Conservation (phyloP, 306 rosid species). For the Dryas drummondii region DNA sequence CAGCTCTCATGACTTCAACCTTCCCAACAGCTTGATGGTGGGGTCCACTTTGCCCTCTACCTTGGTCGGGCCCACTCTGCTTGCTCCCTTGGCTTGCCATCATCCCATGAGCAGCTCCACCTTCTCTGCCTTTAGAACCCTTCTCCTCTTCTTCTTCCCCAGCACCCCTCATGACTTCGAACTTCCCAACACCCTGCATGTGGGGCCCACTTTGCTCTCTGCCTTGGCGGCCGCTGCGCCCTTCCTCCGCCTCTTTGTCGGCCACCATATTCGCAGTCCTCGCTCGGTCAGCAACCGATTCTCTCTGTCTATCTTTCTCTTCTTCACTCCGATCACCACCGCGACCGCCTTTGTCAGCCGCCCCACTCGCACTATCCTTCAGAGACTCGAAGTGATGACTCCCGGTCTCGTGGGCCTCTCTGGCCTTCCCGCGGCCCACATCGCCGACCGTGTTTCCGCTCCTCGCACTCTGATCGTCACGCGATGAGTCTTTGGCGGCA, state of each 20-base stretch:
- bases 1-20: too few species aligned
- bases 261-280: conserved; percentile 19
- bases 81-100: too few species aligned
- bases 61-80: not conserved
- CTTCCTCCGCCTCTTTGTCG: conserved; percentile 20
- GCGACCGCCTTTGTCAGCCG: too few species aligned
- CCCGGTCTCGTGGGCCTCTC: conserved; percentile 21
- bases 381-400: conserved; percentile 52
- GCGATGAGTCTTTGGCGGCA: not conserved
- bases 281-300: conserved; percentile 21
- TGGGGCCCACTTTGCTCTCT: too few species aligned
- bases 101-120: not conserved
- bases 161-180: conserved; percentile 12
- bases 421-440: conserved; percentile 18
- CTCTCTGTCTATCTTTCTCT: conserved; percentile 22
- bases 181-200: conserved; percentile 22
- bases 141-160: not conserved
- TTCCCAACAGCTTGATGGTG: too few species aligned
- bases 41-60: not conserved
- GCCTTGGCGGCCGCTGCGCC: too few species aligned
- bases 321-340: not conserved
- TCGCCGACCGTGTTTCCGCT: not conserved
- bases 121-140: conserved; percentile 9
- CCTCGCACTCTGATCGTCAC: not conserved
- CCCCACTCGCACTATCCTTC: conserved; percentile 4